phyloP scores from a whole-genome alignment of 208 protist species.

The Wallacemonas sp. region DNA sequence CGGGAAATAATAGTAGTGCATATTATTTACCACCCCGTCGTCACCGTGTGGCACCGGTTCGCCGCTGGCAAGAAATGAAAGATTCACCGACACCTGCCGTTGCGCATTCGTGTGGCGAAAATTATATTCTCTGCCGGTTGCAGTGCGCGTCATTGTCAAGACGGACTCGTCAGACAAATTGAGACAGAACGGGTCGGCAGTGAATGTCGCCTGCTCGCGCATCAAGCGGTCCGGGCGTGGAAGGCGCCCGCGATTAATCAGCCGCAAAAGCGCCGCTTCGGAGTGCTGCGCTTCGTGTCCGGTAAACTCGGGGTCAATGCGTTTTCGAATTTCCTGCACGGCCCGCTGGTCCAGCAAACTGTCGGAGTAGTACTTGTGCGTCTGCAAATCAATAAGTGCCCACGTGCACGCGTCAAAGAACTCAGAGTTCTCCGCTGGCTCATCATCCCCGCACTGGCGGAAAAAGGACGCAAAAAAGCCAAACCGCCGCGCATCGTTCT shows the following conservation, averaged over 20 bases:
- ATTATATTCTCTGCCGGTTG: slow-evolving; percentile 24
- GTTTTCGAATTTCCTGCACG: slow-evolving; percentile 26
- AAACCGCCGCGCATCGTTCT: slow-evolving; percentile 25
- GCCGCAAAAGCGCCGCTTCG: slow-evolving; percentile 33
- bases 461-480: slow-evolving; percentile 65
- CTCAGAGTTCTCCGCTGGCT: slow-evolving; percentile 11
- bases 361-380: slow-evolving; percentile 56
- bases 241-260: slow-evolving; percentile 34
- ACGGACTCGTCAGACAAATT: slow-evolving; percentile 35
- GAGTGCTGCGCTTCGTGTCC: slow-evolving; percentile 18
- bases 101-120: slow-evolving; percentile 31
- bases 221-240: slow-evolving; percentile 44
- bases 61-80: slow-evolving; percentile 28
- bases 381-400: slow-evolving; percentile 48
- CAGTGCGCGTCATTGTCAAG: slow-evolving; percentile 20
- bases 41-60: slow-evolving; percentile 32
- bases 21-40: slow-evolving; percentile 44
- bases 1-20: slow-evolving; percentile 67
- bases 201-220: slow-evolving; percentile 23
- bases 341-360: slow-evolving; percentile 38
- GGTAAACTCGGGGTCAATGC: slow-evolving; percentile 25
- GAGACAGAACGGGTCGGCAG: slow-evolving; percentile 30
- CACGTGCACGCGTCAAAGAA: slow-evolving; percentile 52
- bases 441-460: slow-evolving; percentile 31
- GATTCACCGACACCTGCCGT: slow-evolving; percentile 29